These are phyloP conservation scores for Thermomucor indicae-seudaticae DNA, from an alignment of 371 early-diverging fungal genomes.

Conservation along the genomic window DNA sequence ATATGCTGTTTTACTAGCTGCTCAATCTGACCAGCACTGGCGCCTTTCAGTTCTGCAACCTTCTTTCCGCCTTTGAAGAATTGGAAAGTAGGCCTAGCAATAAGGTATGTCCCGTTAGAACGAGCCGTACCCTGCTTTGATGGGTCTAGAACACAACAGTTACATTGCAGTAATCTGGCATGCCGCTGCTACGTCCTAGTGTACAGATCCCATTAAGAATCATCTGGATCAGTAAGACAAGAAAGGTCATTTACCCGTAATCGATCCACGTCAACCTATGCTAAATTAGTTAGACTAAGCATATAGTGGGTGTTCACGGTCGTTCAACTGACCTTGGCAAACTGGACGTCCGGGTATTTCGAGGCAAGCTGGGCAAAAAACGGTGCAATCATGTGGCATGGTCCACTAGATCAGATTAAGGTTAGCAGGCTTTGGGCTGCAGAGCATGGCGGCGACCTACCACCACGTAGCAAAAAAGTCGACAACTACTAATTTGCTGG, in stretches of 20 bases:
- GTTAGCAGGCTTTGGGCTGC: not conserved
- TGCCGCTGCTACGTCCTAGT: conserved; percentile 21
- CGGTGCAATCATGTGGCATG: conserved; percentile 60
- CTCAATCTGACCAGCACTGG: conserved; percentile 54
- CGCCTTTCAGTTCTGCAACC: conserved; percentile 68
- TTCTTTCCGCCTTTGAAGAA: conserved; percentile 63
- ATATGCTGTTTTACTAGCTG: conserved; percentile 47
- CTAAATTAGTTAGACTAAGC: not conserved
- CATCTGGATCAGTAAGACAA: not conserved
- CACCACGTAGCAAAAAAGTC: conserved; percentile 58
- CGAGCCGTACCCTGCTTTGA: not conserved
- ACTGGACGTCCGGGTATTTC: conserved; percentile 47
- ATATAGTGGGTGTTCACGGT: no score
- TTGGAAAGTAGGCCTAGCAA: conserved; percentile 54
- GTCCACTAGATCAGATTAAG: conserved; percentile 30
- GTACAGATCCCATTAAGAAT: not conserved
- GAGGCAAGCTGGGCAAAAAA: conserved; percentile 49
- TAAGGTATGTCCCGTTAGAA: not conserved
- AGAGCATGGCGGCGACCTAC: conserved; percentile 17
- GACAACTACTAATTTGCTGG: conserved; percentile 44
- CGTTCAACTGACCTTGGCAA: conserved; percentile 46
- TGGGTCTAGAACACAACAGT: not conserved
- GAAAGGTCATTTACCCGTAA: conserved; percentile 23
- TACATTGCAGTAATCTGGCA: conserved; percentile 26
- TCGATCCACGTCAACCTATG: conserved; percentile 58